Conservation (phyloP, 768 basidiomycete genomes). For the Hysterangium stoloniferum region DNA sequence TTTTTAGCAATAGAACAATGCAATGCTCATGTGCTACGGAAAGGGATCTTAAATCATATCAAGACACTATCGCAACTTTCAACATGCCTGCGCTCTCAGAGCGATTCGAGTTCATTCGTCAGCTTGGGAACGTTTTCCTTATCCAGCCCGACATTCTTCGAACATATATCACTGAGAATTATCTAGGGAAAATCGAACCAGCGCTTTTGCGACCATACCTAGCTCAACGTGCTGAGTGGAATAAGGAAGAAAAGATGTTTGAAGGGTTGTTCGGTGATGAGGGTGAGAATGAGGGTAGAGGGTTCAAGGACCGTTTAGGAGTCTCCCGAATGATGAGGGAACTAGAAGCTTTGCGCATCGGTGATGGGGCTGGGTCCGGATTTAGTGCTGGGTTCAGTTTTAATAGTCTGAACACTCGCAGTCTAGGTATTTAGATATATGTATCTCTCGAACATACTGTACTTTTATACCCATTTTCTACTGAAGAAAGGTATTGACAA, state of each 20-base stretch:
- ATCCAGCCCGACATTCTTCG: slow-evolving; percentile 92
- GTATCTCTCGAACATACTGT: background rate
- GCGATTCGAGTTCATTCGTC: slow-evolving; percentile 96
- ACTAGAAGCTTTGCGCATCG: slow-evolving; percentile 56
- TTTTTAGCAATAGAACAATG: slow-evolving; percentile 3
- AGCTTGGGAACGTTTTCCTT: slow-evolving; percentile 95
- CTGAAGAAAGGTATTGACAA: background rate
- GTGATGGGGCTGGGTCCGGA: slow-evolving; percentile 14
- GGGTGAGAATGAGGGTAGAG: slow-evolving; percentile 34
- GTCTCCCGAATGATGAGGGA: slow-evolving; percentile 87
- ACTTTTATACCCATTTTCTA: background rate
- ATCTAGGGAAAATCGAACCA: slow-evolving; percentile 87
- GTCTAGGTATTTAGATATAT: background rate
- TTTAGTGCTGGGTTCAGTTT: slow-evolving; percentile 8
- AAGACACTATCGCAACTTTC: slow-evolving; percentile 83
- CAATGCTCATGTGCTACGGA: background rate
- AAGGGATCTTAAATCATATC: slow-evolving; percentile 95
- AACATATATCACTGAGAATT: slow-evolving; percentile 91
- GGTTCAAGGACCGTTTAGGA: slow-evolving; percentile 48
- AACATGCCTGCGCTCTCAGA: slow-evolving; percentile 77
- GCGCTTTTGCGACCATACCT: slow-evolving; percentile 85
- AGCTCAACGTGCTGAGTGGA: slow-evolving; percentile 85
- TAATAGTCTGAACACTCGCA: slow-evolving; percentile 2
- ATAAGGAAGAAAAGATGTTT: slow-evolving; percentile 75
- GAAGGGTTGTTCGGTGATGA: slow-evolving; percentile 34